phyloP scores from a whole-genome alignment of 2,329 filamentous ascomycete genomes.

The Pseudocercospora eumusae region DNA sequence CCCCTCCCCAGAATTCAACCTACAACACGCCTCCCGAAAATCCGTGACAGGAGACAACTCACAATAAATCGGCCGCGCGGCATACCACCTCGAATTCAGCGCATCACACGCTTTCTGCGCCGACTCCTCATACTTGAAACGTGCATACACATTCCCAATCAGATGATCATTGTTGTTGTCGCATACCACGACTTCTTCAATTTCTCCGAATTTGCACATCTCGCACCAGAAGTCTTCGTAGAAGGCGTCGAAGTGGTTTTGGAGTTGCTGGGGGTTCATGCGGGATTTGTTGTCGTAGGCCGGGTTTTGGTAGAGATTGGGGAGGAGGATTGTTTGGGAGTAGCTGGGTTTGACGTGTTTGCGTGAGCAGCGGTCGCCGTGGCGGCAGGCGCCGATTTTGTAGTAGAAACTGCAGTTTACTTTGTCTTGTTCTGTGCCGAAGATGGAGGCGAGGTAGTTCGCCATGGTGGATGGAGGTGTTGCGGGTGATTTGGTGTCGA shows the following conservation, averaged over 20 bases:
- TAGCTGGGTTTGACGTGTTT: slow-evolving; percentile 99
- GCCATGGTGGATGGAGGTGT: slow-evolving; percentile 28
- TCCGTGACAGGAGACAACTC: slow-evolving; percentile 96
- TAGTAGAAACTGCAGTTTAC: slow-evolving; percentile 99
- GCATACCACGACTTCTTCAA: slow-evolving; percentile 97
- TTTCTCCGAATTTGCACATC: slow-evolving; percentile 97
- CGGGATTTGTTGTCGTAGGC: slow-evolving; percentile 78
- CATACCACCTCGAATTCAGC: slow-evolving; percentile 95
- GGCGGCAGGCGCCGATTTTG: slow-evolving; percentile 98
- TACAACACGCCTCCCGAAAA: slow-evolving; percentile 95
- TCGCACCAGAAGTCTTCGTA: slow-evolving; percentile 99
- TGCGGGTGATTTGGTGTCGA: background rate
- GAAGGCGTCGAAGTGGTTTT: slow-evolving; percentile 99
- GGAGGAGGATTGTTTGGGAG: slow-evolving; percentile 94
- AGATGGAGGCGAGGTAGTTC: slow-evolving; percentile 81
- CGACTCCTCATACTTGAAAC: slow-evolving; percentile 99
- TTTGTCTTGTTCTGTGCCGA: slow-evolving; percentile 98
- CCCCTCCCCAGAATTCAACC: slow-evolving; percentile 90
- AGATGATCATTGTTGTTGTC: slow-evolving; percentile 99
- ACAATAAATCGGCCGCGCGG: slow-evolving; percentile 95
- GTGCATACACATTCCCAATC: slow-evolving; percentile 98
- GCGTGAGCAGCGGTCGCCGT: slow-evolving; percentile 95
- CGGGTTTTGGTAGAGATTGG: slow-evolving; percentile 98
- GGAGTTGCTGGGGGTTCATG: slow-evolving; percentile 93
- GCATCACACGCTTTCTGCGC: slow-evolving; percentile 92